Percentiles rank a stretch among this genome's conserved stretches.
Conservation (phyloP, 257 asterid species). For the Leonotis leonurus region DNA sequence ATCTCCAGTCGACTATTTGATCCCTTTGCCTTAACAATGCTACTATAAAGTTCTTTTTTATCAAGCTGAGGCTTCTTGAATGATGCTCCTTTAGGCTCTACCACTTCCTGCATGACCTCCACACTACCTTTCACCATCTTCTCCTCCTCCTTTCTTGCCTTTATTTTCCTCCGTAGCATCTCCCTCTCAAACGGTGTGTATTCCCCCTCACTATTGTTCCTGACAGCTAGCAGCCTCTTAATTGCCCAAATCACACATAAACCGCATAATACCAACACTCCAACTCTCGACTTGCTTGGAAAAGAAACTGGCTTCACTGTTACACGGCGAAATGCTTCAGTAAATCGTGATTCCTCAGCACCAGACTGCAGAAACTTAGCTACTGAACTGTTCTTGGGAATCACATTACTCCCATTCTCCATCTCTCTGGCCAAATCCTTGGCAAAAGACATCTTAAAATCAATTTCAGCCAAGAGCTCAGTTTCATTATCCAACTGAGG, state of each 20-base stretch:
- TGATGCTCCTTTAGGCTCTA: slow-evolving; percentile 28
- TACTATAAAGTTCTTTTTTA: slow-evolving; percentile 50
- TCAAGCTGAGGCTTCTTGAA: slow-evolving; percentile 64
- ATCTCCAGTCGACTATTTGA: too few relatives aligned
- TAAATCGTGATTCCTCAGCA: slow-evolving; percentile 26
- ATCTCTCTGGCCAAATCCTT: slow-evolving; percentile 63
- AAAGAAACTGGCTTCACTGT: slow-evolving; percentile 27
- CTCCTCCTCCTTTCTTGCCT: slow-evolving; percentile 51
- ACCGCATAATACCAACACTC: slow-evolving; percentile 51
- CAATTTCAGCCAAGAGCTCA: slow-evolving; percentile 38
- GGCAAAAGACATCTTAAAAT: slow-evolving; percentile 53
- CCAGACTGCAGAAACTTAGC: slow-evolving; percentile 45
- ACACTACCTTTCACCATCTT: slow-evolving; percentile 43
- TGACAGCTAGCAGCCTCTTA: slow-evolving; percentile 29
- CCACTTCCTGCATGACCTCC: slow-evolving; percentile 46
- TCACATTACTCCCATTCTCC: slow-evolving; percentile 51
- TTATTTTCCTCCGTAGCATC: slow-evolving; percentile 66
- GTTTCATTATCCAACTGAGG: slow-evolving; percentile 27
- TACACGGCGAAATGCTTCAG: slow-evolving; percentile 24
- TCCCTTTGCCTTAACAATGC: slow-evolving; percentile 43
- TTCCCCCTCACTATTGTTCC: slow-evolving; percentile 31
- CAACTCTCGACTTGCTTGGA: slow-evolving; percentile 44
- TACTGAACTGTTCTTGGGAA: slow-evolving; percentile 56
- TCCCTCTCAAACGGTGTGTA: slow-evolving; percentile 63
- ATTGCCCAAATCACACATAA: slow-evolving; percentile 38